Evolutionary conservation across 371 early-diverging fungal genomes (phyloP).

Genomic region (Mortierella sp.): DNA sequence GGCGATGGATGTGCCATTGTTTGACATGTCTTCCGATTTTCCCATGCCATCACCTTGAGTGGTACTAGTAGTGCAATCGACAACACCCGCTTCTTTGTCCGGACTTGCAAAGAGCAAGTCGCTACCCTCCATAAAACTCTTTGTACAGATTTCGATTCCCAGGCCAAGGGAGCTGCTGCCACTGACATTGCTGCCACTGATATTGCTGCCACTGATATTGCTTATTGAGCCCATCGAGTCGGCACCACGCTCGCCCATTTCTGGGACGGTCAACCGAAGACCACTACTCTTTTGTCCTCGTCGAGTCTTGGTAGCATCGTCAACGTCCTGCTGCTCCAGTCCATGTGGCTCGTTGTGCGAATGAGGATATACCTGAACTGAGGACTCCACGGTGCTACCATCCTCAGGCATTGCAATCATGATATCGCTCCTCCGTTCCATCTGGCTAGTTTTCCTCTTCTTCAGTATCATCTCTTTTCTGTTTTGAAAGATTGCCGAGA

Average conservation of each 20-base stretch:
- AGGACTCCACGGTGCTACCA: not conserved
- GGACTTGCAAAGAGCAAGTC: not conserved
- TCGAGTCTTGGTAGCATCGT: no score
- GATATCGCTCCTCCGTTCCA: slow-evolving; percentile 1
- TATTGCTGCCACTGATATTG: slow-evolving; percentile 4
- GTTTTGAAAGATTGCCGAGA: no score
- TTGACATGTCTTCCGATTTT: not conserved
- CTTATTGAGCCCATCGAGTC: not conserved
- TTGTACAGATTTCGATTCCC: slow-evolving; percentile 33
- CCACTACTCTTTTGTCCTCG: no score
- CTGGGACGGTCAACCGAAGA: not conserved
- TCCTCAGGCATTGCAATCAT: slow-evolving; percentile 15
- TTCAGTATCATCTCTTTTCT: no score
- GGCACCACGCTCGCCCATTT: not conserved
- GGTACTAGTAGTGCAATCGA: not conserved
- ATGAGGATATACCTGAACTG: no score
- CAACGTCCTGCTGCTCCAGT: no score
- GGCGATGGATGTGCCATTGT: not conserved
- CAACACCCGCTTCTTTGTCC: slow-evolving; percentile 6
- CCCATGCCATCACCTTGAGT: no score
- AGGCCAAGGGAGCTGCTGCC: slow-evolving; percentile 18
- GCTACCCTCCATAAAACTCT: slow-evolving; percentile 3
- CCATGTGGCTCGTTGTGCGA: no score
- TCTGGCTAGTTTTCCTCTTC: not conserved
- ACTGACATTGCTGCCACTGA: slow-evolving; percentile 2